Conservation (phyloP, 805 yeast species). For the Sugiyamaella floridensis region DNA sequence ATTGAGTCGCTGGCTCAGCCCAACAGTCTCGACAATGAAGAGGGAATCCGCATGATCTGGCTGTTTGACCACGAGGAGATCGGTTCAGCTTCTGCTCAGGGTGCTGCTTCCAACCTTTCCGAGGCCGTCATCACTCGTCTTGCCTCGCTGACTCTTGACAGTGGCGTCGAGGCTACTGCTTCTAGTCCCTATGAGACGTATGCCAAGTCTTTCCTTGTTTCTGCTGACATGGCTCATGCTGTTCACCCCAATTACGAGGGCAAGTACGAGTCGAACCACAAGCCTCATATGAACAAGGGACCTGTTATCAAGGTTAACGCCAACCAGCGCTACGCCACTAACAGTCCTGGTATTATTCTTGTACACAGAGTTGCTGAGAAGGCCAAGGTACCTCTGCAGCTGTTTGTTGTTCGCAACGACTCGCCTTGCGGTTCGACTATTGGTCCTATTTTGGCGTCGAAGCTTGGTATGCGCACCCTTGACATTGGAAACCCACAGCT, state of each 20-base stretch:
- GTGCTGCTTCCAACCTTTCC: slow-evolving; percentile 88
- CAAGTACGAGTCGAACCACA: slow-evolving; percentile 69
- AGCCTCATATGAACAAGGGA: slow-evolving; percentile 77
- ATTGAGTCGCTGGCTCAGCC: slow-evolving; percentile 40
- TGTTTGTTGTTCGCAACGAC: slow-evolving; percentile 89
- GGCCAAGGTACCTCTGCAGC: slow-evolving; percentile 74
- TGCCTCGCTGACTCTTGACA: slow-evolving; percentile 41
- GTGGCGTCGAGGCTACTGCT: slow-evolving; percentile 26
- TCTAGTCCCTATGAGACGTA: slow-evolving; percentile 23
- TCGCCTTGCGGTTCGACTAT: slow-evolving; percentile 95
- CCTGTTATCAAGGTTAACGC: slow-evolving; percentile 93
- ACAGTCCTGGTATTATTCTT: slow-evolving; percentile 80
- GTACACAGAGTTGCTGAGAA: slow-evolving; percentile 62
- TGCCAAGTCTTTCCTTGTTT: slow-evolving; percentile 70
- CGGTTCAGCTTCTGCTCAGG: slow-evolving; percentile 91
- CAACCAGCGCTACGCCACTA: slow-evolving; percentile 91
- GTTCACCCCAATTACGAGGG: slow-evolving; percentile 85
- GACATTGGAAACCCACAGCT: slow-evolving; percentile 90
- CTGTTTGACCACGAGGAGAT: slow-evolving; percentile 95
- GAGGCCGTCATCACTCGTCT: slow-evolving; percentile 72
- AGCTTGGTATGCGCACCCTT: slow-evolving; percentile 77
- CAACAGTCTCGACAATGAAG: slow-evolving; percentile 38
- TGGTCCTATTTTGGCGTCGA: slow-evolving; percentile 87
- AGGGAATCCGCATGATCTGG: slow-evolving; percentile 66
- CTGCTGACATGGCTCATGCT: slow-evolving; percentile 97